Conservation (phyloP, 2,329 filamentous ascomycete genomes). For the Botrytis galanthina region DNA sequence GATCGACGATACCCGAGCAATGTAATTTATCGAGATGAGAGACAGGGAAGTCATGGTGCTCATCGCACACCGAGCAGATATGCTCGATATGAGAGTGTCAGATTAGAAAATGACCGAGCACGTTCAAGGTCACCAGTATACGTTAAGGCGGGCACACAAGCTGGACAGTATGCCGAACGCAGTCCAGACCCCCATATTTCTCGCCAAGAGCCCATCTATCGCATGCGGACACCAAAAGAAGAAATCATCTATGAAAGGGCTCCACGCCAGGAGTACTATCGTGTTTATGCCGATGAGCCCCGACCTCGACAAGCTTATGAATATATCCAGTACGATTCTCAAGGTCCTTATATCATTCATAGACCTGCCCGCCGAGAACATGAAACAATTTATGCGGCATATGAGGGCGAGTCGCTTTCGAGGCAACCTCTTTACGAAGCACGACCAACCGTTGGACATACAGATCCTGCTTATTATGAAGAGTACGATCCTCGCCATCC, state of each 20-base stretch:
- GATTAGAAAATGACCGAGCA: conserved; percentile 37
- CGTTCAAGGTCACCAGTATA: conserved; percentile 41
- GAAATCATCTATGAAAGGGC: conserved; percentile 37
- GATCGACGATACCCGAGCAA: conserved; percentile 39
- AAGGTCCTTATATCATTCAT: conserved; percentile 48
- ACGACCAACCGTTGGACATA: conserved; percentile 26
- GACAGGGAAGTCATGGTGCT: conserved; percentile 34
- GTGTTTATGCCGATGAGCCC: conserved; percentile 38
- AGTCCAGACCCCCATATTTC: conserved; percentile 34
- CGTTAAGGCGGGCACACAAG: conserved; percentile 34
- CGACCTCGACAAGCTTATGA: conserved; percentile 41
- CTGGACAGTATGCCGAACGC: conserved; percentile 37
- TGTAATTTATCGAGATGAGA: conserved; percentile 39
- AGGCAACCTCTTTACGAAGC: conserved; percentile 35
- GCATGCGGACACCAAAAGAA: conserved; percentile 34
- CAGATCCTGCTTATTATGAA: conserved; percentile 39
- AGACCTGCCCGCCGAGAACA: conserved; percentile 42
- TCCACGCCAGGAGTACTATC: conserved; percentile 40
- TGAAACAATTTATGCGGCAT: conserved; percentile 36
- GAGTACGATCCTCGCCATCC: conserved; percentile 48
- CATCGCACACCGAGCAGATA: conserved; percentile 37
- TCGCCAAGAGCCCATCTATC: conserved; percentile 36
- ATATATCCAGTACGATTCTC: conserved; percentile 47
- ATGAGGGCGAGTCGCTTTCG: conserved; percentile 33
- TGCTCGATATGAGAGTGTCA: conserved; percentile 39